Evolutionary conservation across 2,329 filamentous ascomycete species (phyloP), one percentile per base, ranked within the genome.

Genomic region (Clarireedia monteithiana): DNA sequence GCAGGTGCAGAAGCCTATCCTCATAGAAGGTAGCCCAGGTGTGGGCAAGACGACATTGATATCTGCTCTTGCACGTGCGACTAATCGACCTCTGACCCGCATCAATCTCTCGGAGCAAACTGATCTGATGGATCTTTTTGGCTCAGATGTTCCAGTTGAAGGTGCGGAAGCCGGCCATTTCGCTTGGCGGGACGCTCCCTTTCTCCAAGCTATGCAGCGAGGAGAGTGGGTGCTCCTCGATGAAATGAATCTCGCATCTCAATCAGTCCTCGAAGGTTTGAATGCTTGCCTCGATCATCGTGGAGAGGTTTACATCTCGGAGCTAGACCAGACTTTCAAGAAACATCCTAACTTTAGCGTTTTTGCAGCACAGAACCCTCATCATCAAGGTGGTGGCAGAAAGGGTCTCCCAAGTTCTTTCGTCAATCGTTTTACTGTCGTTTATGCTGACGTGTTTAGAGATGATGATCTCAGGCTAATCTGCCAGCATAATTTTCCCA

Each of bases 51-150:
- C 94, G 0, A 95, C 92, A 1, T 78, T 99, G 14, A 84, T 99
- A 23, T 86, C 87, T 47, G 91, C 94, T 0, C 76, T 99, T 47
- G 88, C 95, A 1, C 81, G 82, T 63, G 84, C 86, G 4, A 87
- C 89, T 61, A 90, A 91, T 5, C 86, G 86, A 59, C 86, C 88
- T 6, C 74, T 99, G 60, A 96, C 91, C 0, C 82, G 94, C 64
- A 96, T 99, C 72, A 99, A 99, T 67, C 77, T 99, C 58, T 97
- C 94, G 0, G 94, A 99, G 64, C 94, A 99, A 72, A 99, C 95
- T 0, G 94, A 99, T 71, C 75, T 99, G 50, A 96, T 97, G 81
- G 94, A 99, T 69, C 76, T 99, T 1, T 99, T 99, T 69, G 94
- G 94, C 58, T 96, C 92, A 0, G 94, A 99, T 73, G 90, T 96